phyloP scores from a whole-genome alignment of 306 rosid genomes.

The Dalbergia cochinchinensis region DNA sequence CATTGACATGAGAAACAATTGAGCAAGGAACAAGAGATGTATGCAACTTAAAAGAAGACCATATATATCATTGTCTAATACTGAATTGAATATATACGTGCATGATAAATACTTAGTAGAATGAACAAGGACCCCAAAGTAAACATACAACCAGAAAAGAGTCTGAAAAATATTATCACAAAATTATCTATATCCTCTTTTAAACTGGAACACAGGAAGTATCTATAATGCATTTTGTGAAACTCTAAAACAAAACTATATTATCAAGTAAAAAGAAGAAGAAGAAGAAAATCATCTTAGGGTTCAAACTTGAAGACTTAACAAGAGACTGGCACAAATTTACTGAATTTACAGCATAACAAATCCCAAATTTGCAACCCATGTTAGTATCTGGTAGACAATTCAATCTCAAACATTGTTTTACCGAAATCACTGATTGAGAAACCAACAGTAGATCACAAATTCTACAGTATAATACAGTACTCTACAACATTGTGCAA shows the following conservation, averaged over 20 bases:
- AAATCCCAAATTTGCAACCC: slow-evolving; percentile 36
- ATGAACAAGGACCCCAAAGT: slow-evolving; percentile 32
- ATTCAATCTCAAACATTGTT: slow-evolving; percentile 2
- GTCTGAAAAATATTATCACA: slow-evolving; percentile 8
- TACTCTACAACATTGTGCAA: slow-evolving; percentile 29
- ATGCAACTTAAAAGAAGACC: not conserved
- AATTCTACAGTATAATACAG: slow-evolving; percentile 27
- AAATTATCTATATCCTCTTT: not conserved
- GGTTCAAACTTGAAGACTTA: slow-evolving; percentile 40
- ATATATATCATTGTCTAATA: slow-evolving; percentile 3
- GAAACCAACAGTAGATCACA: slow-evolving; percentile 31
- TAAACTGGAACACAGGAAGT: not conserved
- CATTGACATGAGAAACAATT: slow-evolving; percentile 28
- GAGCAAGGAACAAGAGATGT: slow-evolving; percentile 16
- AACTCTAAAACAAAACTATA: not conserved
- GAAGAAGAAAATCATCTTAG: slow-evolving; percentile 23
- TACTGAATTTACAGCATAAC: slow-evolving; percentile 35
- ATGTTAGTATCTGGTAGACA: slow-evolving; percentile 30
- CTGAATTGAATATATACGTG: not conserved
- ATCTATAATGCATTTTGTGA: too few relatives aligned
- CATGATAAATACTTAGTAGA: slow-evolving; percentile 19
- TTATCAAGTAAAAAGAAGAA: not conserved
- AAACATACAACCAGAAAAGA: slow-evolving; percentile 22
- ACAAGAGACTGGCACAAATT: slow-evolving; percentile 28
- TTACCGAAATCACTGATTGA: slow-evolving; percentile 4